Evolutionary conservation across 768 basidiomycete species (phyloP), one percentile per base, ranked within the genome.

Genomic region (Psilocybe sp.): DNA sequence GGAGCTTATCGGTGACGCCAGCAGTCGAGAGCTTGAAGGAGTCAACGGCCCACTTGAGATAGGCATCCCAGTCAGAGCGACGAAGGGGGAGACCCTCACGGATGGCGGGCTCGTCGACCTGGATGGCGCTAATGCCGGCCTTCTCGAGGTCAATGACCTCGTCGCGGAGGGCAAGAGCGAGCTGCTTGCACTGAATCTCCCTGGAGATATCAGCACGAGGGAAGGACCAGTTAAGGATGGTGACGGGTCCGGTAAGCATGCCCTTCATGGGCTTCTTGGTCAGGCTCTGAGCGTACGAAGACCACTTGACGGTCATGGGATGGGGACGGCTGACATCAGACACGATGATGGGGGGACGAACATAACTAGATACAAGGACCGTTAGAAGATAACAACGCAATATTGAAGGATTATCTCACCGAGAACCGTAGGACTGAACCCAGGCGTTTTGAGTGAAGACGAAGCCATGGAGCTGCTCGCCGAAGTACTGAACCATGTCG

Each of bases 201-300:
- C 92, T 91, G 47, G 89, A 84, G 59, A 98, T 89, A 67, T 99
- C 97, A 58, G 92, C 92, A 70, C 97, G 96, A 64, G 97, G 97
- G 95, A 99, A 99, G 32, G 97, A 98, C 97, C 97, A 99, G 82
- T 98, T 98, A 72, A 98, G 84, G 73, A 99, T 97, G 54, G 93
- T 94, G 69, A 98, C 95, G 15, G 94, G 95, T 56, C 96, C 96
- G 49, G 96, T 95, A 49, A 98, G 80, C 97, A 98, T 98, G 60
- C 96, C 96, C 86, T 99, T 99, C 92, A 99, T 94, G 61, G 95
- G 97, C 69, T 84, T 86, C 67, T 81, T 74, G 60, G 95, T 91
- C 64, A 98, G 65, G 66, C 89, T 93, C 77, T 98, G 97, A 47
- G 97, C 97, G 70, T 96, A 98, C 63, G 84, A 82, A 55, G 89